Conservation (phyloP, 768 basidiomycete genomes). For the Chalciporus chontae region DNA sequence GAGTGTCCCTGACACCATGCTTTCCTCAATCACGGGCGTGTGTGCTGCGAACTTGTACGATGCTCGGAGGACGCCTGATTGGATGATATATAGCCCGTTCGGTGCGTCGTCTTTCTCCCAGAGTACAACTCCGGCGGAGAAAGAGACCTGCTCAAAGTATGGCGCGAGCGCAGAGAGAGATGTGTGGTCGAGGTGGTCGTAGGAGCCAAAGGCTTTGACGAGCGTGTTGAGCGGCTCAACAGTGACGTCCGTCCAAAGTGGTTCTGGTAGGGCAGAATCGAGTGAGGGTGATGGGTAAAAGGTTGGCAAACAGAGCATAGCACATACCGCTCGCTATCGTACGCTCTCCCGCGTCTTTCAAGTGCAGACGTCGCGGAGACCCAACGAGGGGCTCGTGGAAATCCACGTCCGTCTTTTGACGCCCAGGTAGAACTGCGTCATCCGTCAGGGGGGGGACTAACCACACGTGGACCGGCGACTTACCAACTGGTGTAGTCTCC, state of each 20-base stretch:
- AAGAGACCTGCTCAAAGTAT: constrained; percentile 65
- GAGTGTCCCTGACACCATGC: constrained; percentile 90
- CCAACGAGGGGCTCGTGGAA: constrained; percentile 41
- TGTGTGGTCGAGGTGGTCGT: constrained; percentile 51
- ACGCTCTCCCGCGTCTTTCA: constrained; percentile 68
- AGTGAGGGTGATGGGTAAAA: neutral
- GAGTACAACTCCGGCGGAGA: constrained; percentile 57
- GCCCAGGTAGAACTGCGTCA: constrained; percentile 51
- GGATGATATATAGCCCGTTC: constrained; percentile 86
- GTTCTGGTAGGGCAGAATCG: constrained; percentile 12
- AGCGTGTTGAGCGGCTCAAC: constrained; percentile 73
- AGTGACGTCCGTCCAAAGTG: constrained; percentile 31
- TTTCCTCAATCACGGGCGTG: constrained; percentile 69
- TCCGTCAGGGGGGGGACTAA: neutral
- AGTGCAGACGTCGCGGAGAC: constrained; percentile 65
- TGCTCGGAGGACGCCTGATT: constrained; percentile 82
- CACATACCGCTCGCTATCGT: constrained; percentile 60
- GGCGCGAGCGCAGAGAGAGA: constrained; percentile 61
- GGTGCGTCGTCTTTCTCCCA: constrained; percentile 77
- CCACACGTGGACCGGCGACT: constrained; percentile 26
- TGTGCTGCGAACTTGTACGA: constrained; percentile 76
- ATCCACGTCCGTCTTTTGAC: constrained; percentile 48
- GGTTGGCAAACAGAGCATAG: neutral
- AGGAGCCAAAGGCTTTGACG: constrained; percentile 75
- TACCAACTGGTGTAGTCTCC: constrained; percentile 44